Evolutionary conservation across 306 rosid species (phyloP).

Genomic region (Corylus avellana): DNA sequence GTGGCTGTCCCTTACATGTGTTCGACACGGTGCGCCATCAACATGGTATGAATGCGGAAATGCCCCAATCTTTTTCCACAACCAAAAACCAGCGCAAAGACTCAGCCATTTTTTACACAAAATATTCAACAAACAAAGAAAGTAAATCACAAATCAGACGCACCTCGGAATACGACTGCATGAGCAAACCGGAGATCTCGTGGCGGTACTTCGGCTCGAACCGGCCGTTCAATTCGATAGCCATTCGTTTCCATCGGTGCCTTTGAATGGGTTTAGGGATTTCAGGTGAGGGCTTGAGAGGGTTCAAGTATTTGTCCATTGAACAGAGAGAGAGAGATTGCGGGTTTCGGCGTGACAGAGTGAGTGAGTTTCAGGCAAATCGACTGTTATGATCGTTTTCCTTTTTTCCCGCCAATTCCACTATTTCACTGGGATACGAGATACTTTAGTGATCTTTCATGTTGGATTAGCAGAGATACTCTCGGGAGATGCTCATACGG

Average conservation of each 20-base stretch:
- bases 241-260: conserved; percentile 52
- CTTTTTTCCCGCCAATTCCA: not conserved
- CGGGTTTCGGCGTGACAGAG: not conserved
- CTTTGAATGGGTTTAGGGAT: conserved; percentile 27
- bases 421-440: too few relatives aligned
- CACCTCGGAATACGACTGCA: conserved; percentile 72
- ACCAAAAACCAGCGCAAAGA: not conserved
- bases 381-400: too few relatives aligned
- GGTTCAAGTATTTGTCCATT: conserved; percentile 61
- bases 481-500: too few relatives aligned
- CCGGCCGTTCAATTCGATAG: conserved; percentile 66
- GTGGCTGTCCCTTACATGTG: conserved; percentile 47
- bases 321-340: not conserved
- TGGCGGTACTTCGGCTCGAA: conserved; percentile 56
- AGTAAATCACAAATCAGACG: not conserved
- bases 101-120: not conserved
- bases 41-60: conserved; percentile 57
- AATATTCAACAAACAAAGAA: not conserved
- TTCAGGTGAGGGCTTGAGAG: conserved; percentile 22
- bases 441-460: too few relatives aligned
- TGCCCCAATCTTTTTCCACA: conserved; percentile 44
- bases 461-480: too few relatives aligned
- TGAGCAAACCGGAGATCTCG: conserved; percentile 48
- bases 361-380: not conserved
- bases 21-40: conserved; percentile 38